Base-by-base conservation (phyloP, 768 basidiomycete genomes). In the Daedalea quercina region DNA sequence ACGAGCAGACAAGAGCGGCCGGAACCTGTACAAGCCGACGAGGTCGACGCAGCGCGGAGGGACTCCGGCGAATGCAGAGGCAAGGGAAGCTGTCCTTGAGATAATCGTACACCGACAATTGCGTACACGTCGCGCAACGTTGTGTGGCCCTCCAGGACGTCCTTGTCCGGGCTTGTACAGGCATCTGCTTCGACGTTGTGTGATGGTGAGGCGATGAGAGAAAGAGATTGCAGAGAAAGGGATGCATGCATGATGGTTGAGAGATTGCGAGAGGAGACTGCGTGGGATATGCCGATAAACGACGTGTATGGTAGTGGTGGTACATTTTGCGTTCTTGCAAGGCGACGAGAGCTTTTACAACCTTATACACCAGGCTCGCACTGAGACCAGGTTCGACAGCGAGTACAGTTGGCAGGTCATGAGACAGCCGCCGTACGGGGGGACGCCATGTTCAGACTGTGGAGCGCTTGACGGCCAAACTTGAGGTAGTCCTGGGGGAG, bases 401-500 rank as follows among this genome's bases (percentile, higher is more conserved):
- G 34, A 42, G 25, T n/a, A 43, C 50, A 43, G 50, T 20, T 12
- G 22, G 48, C 48, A 40, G 37, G 37, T 49, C 35, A 87, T 75
- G 82, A 76, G 61, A 80, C 79, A 67, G 83, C 72, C 59, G 78
- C 72, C 15, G 61, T 57, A 64, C 79, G 76, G 17, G 82, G 82
- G 20, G 86, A 84, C 40, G 79, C 74, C 61, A 82, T 76, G 66
- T 88, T 91, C 69, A 88, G 76, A 65, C 77, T 86, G 68, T 89
- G 86, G 46, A 91, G 80, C 59, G 82, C 86, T 50, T 83, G 81
- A 46, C 88, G 84, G 65, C 87, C 82, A 67, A 88, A 87, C 33
- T 80, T 69, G 59, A 91, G 84, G 66, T 85, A 90, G 70, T 88
- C 87, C 66, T 89, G 85, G 2, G 88, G 87, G 53, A 88, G 79